Evolutionary conservation across 2,329 filamentous ascomycete species (phyloP).

Genomic region (Domatiomyces globalis): DNA sequence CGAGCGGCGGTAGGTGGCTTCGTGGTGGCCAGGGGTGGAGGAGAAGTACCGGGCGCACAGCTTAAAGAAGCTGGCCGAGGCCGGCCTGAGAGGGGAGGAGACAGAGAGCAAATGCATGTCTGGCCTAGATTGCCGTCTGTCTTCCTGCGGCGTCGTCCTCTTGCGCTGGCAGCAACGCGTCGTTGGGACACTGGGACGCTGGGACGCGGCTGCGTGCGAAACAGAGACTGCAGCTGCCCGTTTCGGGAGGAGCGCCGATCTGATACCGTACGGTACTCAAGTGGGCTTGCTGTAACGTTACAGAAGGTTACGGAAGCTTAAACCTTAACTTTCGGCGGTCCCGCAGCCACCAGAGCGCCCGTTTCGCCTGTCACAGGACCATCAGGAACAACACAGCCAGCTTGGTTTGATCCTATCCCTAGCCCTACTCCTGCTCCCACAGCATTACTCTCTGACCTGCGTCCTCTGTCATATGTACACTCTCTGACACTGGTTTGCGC

Average conservation of each 20-base stretch:
- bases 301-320: no score
- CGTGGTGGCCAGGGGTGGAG: slow-evolving; percentile 26
- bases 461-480: background rate
- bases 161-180: background rate
- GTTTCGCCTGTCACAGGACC: background rate
- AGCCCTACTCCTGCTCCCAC: background rate
- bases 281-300: no score
- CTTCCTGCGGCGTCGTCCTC: background rate
- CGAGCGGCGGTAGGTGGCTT: slow-evolving; percentile 37
- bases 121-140: background rate
- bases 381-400: background rate
- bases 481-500: background rate
- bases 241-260: no score
- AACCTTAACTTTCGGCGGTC: no score
- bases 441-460: background rate
- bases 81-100: slow-evolving; percentile 3
- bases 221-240: no score
- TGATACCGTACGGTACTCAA: no score
- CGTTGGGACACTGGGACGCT: background rate
- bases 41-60: slow-evolving; percentile 16
- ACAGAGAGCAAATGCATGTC: slow-evolving; percentile 11
- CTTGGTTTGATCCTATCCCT: background rate
- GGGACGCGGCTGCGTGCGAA: background rate
- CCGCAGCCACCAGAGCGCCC: background rate
- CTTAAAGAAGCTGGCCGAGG: slow-evolving; percentile 17